Conservation (phyloP, 805 yeast genomes). For the Scheffersomyces ergatensis region DNA sequence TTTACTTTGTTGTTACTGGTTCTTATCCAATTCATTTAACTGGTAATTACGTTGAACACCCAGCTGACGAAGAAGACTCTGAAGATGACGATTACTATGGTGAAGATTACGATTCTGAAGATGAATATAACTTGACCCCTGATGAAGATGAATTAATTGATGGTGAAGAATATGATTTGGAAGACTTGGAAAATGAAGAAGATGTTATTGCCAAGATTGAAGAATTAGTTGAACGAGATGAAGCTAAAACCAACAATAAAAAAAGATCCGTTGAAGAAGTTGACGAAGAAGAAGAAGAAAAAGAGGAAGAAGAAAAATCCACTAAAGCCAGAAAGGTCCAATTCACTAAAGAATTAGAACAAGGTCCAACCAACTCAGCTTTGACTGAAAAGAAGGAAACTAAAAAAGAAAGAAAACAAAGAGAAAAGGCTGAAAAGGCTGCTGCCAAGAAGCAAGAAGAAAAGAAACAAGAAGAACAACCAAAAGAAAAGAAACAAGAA, state of each 20-base stretch:
- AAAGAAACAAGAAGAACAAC: constrained; percentile 17
- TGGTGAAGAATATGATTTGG: constrained; percentile 54
- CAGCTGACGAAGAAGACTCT: constrained; percentile 72
- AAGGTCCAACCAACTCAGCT: constrained; percentile 76
- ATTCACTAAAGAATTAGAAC: constrained; percentile 87
- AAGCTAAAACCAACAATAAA: constrained; percentile 53
- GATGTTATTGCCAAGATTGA: constrained; percentile 29
- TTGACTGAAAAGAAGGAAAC: constrained; percentile 18
- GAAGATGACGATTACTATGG: constrained; percentile 53
- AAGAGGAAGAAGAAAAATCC: constrained; percentile 21
- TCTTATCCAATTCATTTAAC: constrained; percentile 88
- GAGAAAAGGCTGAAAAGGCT: constrained; percentile 25
- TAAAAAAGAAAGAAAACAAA: constrained; percentile 21
- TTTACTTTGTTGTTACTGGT: constrained; percentile 92
- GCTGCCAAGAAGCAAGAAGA: constrained; percentile 24
- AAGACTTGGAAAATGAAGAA: constrained; percentile 64
- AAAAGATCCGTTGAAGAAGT: constrained; percentile 38
- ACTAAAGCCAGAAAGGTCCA: constrained; percentile 62
- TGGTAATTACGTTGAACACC: constrained; percentile 96
- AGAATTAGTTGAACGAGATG: constrained; percentile 54
- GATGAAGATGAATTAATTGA: constrained; percentile 70
- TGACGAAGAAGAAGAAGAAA: constrained; percentile 21
- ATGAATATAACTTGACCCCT: constrained; percentile 68
- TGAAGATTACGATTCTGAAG: constrained; percentile 37
- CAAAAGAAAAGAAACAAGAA: constrained; percentile 20